Evolutionary conservation across 345 rosid species (phyloP).

Genomic region (Brassica incana): DNA sequence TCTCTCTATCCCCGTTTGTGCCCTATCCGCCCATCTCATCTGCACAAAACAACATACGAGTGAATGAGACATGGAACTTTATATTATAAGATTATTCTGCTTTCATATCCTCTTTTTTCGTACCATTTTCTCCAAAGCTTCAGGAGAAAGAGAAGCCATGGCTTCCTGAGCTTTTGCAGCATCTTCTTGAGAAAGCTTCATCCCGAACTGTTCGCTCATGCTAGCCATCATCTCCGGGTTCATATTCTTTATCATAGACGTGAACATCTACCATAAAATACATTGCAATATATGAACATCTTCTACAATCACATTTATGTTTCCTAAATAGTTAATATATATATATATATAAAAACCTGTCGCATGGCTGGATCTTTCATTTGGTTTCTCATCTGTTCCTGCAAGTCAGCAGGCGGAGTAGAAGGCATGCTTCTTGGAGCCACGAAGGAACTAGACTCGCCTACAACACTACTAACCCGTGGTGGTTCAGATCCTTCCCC

Average conservation of each 20-base stretch:
- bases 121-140: constrained; percentile 88
- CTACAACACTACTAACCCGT: constrained; percentile 2
- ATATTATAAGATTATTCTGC: neutral
- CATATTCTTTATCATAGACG: constrained; percentile 86
- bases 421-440: constrained; percentile 36
- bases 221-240: constrained; percentile 94
- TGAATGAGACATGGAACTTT: neutral
- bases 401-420: constrained; percentile 49
- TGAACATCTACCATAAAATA: constrained; percentile 58
- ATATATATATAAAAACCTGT: constrained; percentile 50
- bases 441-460: constrained; percentile 24
- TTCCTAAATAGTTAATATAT: neutral
- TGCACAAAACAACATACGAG: constrained; percentile 37
- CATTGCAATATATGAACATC: neutral
- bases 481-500: constrained; percentile 35
- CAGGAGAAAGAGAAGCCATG: constrained; percentile 86
- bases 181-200: constrained; percentile 80
- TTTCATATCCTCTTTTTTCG: neutral
- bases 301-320: constrained; percentile 3
- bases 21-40: constrained; percentile 92
- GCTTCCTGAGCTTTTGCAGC: constrained; percentile 90
- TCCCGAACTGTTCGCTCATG: constrained; percentile 92
- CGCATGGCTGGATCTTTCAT: constrained; percentile 95
- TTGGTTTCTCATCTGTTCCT: constrained; percentile 89
- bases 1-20: constrained; percentile 72